phyloP scores from a whole-genome alignment of 306 rosid genomes.

The Lupinus albus region DNA sequence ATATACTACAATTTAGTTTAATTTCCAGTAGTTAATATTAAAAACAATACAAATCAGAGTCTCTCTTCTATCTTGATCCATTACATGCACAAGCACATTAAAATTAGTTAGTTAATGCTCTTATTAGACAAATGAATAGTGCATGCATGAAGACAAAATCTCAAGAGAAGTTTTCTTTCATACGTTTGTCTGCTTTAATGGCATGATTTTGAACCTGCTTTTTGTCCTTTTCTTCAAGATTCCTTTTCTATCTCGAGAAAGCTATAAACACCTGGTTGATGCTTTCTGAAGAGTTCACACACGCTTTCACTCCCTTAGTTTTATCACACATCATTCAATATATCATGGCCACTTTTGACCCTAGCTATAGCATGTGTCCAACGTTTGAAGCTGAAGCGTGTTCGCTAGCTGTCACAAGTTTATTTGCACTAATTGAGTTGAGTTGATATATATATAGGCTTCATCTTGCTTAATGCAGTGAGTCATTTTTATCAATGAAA shows the following conservation, averaged over 20 bases:
- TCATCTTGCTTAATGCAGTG: too few species aligned
- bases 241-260: slow-evolving; percentile 5
- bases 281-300: too few species aligned
- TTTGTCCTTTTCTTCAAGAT: slow-evolving; percentile 40
- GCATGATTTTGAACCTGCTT: slow-evolving; percentile 32
- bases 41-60: too few species aligned
- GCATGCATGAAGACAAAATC: slow-evolving; percentile 37
- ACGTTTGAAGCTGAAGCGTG: too few species aligned
- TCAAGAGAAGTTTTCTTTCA: slow-evolving; percentile 31
- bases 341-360: neutral
- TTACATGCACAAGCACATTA: neutral
- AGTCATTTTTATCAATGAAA: too few species aligned
- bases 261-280: neutral
- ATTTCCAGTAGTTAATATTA: too few species aligned
- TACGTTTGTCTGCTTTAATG: slow-evolving; percentile 29
- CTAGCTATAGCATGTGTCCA: too few species aligned
- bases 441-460: too few species aligned
- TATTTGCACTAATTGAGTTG: neutral
- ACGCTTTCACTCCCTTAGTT: neutral
- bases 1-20: too few species aligned
- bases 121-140: neutral
- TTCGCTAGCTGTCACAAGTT: neutral
- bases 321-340: neutral
- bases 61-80: neutral
- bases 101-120: too few species aligned